Evolutionary conservation across 2,329 filamentous ascomycete genomes (phyloP).

Genomic region (Dothidotthia symphoricarpi): DNA sequence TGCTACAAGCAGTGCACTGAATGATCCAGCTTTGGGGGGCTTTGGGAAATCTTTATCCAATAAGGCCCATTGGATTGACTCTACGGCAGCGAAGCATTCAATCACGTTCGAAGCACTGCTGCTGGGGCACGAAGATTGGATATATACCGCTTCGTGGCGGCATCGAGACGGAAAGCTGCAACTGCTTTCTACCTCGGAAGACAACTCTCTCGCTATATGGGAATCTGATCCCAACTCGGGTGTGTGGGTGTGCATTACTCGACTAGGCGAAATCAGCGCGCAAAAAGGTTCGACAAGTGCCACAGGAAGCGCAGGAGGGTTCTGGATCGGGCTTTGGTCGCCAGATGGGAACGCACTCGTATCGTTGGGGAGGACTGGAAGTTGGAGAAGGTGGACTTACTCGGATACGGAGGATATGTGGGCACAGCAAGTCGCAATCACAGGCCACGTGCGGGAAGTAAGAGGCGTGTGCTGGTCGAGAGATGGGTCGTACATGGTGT

Average conservation of each 20-base stretch:
- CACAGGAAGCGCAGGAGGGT: slow-evolving; percentile 91
- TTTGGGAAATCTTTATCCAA: slow-evolving; percentile 78
- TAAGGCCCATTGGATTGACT: slow-evolving; percentile 76
- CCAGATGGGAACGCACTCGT: slow-evolving; percentile 72
- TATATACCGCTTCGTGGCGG: slow-evolving; percentile 83
- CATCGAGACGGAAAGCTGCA: slow-evolving; percentile 58
- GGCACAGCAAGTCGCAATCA: slow-evolving; percentile 72
- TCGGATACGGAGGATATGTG: slow-evolving; percentile 63
- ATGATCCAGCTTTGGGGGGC: slow-evolving; percentile 57
- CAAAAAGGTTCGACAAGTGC: slow-evolving; percentile 96
- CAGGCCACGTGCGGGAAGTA: slow-evolving; percentile 79
- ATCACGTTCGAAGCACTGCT: slow-evolving; percentile 92
- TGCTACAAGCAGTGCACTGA: slow-evolving; percentile 53
- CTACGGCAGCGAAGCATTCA: slow-evolving; percentile 62
- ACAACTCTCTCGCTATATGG: slow-evolving; percentile 94
- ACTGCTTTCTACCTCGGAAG: slow-evolving; percentile 85
- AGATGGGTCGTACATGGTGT: slow-evolving; percentile 79
- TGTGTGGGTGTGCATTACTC: slow-evolving; percentile 82
- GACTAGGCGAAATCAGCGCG: slow-evolving; percentile 88
- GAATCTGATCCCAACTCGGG: slow-evolving; percentile 78
- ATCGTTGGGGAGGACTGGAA: slow-evolving; percentile 85
- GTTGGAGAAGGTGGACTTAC: slow-evolving; percentile 84
- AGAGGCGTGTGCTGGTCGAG: slow-evolving; percentile 82
- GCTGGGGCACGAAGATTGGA: slow-evolving; percentile 96
- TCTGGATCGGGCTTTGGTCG: slow-evolving; percentile 94